Evolutionary conservation across 1,284 basidiomycete genomes (phyloP), one percentile per base, ranked within the genome.

Genomic region (Papiliotrema laurentii): DNA sequence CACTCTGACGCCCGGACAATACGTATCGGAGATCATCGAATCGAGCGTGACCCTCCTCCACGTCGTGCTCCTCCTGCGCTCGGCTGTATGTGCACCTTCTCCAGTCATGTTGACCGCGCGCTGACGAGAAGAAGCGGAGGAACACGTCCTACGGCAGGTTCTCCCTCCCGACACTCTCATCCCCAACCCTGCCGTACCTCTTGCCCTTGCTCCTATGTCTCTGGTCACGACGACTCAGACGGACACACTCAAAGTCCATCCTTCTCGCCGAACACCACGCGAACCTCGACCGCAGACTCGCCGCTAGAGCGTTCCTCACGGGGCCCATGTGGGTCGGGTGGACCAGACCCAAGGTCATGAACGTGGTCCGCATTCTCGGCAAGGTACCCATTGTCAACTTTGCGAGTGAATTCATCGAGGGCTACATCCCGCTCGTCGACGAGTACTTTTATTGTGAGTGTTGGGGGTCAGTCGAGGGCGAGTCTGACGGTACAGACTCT

Each of bases 371-470:
- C 40, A 75, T 71, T 38, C 80, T 84, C 22, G 78, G 83, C 18
- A 77, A 78, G 52, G 79, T 81, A 44, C 89, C 90, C 22, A 53
- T 94, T 31, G 63, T 97, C 24, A 83, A 86, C 24, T 66, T 94
- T 43, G 73, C 91, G 27, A 82, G 88, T 49, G 83, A 83, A 21
- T 77, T 96, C 48, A 72, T 92, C 53, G 83, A 83, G 58, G 91
- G 93, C 64, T 97, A 93, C 85, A 81, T 96, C 56, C 90, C 90
- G 10, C 76, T 97, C 62, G 89, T 97, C 56, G 87, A 97, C 72
- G 88, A 92, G 68, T 94, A 94, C 76, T 86, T 94, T 77, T 96
- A 92, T 77, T 96, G 89, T 91, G 62, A 65, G 88, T 80, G 7
- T 19, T 35, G 10, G 13, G 19, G 18, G 19, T 22, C 25, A n/a